Conservation (phyloP, 371 early-diverging fungal species). For the Chytridiales sp. region DNA sequence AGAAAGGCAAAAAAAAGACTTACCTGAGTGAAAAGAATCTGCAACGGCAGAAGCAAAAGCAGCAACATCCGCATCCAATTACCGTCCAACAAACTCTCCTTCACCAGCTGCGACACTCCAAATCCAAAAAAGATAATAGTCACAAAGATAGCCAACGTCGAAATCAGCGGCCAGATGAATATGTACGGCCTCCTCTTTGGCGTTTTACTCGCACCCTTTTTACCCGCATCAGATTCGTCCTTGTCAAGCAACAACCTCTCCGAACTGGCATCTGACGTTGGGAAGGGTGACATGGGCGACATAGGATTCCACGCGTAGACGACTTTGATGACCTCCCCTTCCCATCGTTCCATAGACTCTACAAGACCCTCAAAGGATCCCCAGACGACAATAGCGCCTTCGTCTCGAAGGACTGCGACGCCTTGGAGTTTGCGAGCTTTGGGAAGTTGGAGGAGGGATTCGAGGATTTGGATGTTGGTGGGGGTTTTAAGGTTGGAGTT, state of each 20-base stretch:
- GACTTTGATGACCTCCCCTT: constrained; percentile 11
- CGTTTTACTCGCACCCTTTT: background rate
- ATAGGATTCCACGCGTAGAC: constrained; percentile 4
- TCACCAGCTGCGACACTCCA: constrained; percentile 3
- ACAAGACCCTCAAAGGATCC: background rate
- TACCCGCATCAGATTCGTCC: background rate
- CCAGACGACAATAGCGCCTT: constrained; percentile 17
- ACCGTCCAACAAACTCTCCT: constrained; percentile 8
- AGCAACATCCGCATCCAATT: constrained; percentile 6
- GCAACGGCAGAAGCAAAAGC: constrained; percentile 7
- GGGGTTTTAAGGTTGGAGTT: background rate
- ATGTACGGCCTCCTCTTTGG: background rate
- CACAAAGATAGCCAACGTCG: constrained; percentile 7
- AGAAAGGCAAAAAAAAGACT: background rate
- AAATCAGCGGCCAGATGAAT: constrained; percentile 4
- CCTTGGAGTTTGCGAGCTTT: constrained; percentile 20
- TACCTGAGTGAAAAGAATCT: constrained; percentile 12
- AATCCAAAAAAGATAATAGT: constrained; percentile 12
- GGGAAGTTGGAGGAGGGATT: constrained; percentile 2
- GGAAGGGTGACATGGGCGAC: no score
- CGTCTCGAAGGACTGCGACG: constrained; percentile 11
- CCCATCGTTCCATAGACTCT: background rate
- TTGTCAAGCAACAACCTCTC: background rate
- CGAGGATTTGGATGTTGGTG: constrained; percentile 15
- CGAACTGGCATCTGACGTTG: no score